phyloP scores from a whole-genome alignment of 345 rosid species.

The Heritiera littoralis region DNA sequence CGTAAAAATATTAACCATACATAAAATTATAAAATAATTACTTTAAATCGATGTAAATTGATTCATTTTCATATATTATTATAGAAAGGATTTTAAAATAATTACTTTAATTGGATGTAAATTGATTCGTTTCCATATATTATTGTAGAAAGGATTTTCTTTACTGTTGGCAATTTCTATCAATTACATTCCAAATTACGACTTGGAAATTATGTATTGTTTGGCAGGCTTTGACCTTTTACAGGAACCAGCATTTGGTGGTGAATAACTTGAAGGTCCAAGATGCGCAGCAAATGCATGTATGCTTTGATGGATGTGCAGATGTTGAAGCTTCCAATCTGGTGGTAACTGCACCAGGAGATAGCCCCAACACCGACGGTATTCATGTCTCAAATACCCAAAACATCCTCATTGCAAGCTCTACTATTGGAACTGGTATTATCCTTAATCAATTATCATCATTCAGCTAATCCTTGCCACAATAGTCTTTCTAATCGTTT shows the following conservation, averaged over 20 bases:
- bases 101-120: too few species aligned
- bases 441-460: too few species aligned
- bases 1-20: too few species aligned
- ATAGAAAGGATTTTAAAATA: too few species aligned
- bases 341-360: slow-evolving; percentile 46
- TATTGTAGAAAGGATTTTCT: too few species aligned
- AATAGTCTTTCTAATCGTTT: neutral
- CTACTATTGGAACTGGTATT: slow-evolving; percentile 64
- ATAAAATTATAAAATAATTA: too few species aligned
- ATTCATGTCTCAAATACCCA: slow-evolving; percentile 64
- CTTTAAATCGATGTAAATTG: too few species aligned
- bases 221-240: slow-evolving; percentile 68
- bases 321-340: slow-evolving; percentile 53
- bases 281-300: slow-evolving; percentile 70
- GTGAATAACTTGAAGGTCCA: slow-evolving; percentile 50
- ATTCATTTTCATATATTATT: too few species aligned
- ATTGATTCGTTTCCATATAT: too few species aligned
- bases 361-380: slow-evolving; percentile 90
- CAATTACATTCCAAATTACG: neutral
- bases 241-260: slow-evolving; percentile 44
- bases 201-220: neutral
- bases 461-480: neutral
- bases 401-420: slow-evolving; percentile 48
- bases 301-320: slow-evolving; percentile 51
- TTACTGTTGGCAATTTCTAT: too few species aligned